Conservation (phyloP, 2,329 filamentous ascomycete species). For the Calonectria multiphialidica region DNA sequence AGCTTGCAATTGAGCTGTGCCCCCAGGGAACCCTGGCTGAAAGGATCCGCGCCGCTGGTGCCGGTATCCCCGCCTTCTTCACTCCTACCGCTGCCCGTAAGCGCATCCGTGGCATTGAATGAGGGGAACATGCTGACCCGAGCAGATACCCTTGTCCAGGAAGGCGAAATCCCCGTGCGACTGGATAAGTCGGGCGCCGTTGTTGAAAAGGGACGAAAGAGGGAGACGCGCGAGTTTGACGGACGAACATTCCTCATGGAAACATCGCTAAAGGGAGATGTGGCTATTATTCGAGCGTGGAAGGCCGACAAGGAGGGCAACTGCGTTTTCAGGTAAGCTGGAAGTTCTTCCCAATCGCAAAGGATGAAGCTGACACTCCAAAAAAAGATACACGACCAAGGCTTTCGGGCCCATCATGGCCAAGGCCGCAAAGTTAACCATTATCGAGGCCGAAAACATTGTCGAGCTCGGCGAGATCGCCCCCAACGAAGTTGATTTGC, state of each 20-base stretch:
- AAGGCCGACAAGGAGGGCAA: conserved; percentile 84
- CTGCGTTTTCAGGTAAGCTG: conserved; percentile 76
- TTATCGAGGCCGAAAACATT: conserved; percentile 88
- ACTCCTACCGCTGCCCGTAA: conserved; percentile 79
- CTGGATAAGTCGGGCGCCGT: conserved; percentile 71
- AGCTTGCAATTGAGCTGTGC: conserved; percentile 81
- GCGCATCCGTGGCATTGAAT: conserved; percentile 36
- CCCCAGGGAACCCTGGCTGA: conserved; percentile 82
- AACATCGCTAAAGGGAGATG: conserved; percentile 79
- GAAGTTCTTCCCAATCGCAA: rapidly evolving
- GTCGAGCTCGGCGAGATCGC: conserved; percentile 80
- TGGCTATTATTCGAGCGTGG: conserved; percentile 81
- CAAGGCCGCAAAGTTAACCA: conserved; percentile 81
- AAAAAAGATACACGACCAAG: conserved; percentile 75
- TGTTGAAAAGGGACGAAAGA: conserved; percentile 72
- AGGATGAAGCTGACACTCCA: not conserved
- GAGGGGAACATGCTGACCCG: conserved; percentile 23
- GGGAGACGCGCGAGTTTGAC: conserved; percentile 80
- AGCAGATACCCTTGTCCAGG: conserved; percentile 73
- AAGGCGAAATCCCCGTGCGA: conserved; percentile 75
- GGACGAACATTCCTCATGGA: conserved; percentile 83
- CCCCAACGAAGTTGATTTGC: conserved; percentile 81
- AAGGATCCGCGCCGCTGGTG: conserved; percentile 78
- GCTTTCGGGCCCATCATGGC: conserved; percentile 83
- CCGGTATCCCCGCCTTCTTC: conserved; percentile 85